Percentiles rank a stretch among this genome's conserved stretches.
Evolutionary conservation across 495 filamentous ascomycete species (phyloP).

Genomic region (Ascodesmis nigricans): DNA sequence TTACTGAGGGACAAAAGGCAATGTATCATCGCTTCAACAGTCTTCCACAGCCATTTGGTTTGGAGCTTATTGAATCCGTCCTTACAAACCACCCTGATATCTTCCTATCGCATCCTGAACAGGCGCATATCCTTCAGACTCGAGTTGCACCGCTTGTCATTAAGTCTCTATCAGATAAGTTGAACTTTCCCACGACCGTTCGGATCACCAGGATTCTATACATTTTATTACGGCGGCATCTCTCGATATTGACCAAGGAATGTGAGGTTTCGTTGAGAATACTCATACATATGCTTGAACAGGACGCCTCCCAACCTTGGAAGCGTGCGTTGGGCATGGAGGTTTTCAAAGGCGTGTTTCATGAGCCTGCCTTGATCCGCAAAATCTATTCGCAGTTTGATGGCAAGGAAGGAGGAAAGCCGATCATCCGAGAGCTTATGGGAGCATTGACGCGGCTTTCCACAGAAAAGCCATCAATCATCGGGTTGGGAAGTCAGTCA

Average conservation of each 20-base stretch:
- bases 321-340: conserved; percentile 81
- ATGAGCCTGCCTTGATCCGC: conserved; percentile 52
- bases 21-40: conserved; percentile 55
- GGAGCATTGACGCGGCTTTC: conserved; percentile 68
- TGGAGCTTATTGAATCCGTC: conserved; percentile 81
- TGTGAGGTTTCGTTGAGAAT: conserved; percentile 67
- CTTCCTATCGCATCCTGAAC: conserved; percentile 57
- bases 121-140: conserved; percentile 54
- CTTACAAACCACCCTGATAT: conserved; percentile 63
- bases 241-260: conserved; percentile 50
- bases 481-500: conserved; percentile 71
- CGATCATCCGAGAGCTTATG: conserved; percentile 59
- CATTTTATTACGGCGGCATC: conserved; percentile 51
- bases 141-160: conserved; percentile 66
- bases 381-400: conserved; percentile 68
- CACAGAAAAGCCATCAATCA: conserved; percentile 67
- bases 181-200: conserved; percentile 62
- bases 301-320: conserved; percentile 55
- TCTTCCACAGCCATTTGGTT: conserved; percentile 55
- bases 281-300: conserved; percentile 74
- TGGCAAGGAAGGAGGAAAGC: conserved; percentile 43
- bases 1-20: conserved; percentile 63
- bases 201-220: conserved; percentile 64
- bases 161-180: conserved; percentile 51
- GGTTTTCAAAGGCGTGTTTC: conserved; percentile 61